These are phyloP conservation scores for Mycena metata DNA, from an alignment of 768 basidiomycete species.

Conservation along the genomic window DNA sequence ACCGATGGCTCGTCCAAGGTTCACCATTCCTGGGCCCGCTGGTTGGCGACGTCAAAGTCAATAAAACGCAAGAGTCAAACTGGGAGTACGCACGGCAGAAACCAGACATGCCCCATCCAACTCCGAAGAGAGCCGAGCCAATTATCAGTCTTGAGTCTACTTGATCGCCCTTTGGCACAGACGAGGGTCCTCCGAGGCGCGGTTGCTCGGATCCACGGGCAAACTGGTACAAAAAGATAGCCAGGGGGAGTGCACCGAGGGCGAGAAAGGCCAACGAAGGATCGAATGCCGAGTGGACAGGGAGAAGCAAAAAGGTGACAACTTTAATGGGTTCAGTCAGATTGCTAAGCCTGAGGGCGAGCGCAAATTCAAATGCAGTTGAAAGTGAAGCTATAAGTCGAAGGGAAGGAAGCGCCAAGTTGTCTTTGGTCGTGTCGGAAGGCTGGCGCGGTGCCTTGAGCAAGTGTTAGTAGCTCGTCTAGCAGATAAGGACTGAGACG, in stretches of 20 bases:
- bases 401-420: conserved; percentile 33
- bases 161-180: conserved; percentile 53
- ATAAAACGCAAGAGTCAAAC: background rate
- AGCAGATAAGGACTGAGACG: conserved; percentile 39
- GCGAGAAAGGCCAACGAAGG: conserved; percentile 69
- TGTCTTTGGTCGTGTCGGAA: conserved; percentile 14
- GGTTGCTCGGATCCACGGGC: conserved; percentile 55
- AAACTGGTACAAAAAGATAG: conserved; percentile 59
- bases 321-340: conserved; percentile 65
- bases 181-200: conserved; percentile 60
- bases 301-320: conserved; percentile 65
- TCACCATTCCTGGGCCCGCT: conserved; percentile 77
- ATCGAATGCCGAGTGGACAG: conserved; percentile 65
- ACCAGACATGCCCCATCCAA: conserved; percentile 74
- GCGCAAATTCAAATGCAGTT: conserved; percentile 64
- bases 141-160: conserved; percentile 62
- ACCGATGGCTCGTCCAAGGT: conserved; percentile 65
- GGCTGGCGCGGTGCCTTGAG: conserved; percentile 25
- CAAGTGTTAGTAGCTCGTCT: background rate
- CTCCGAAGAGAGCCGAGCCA: conserved; percentile 70
- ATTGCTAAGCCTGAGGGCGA: conserved; percentile 67
- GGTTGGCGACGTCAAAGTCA: conserved; percentile 25
- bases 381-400: conserved; percentile 57
- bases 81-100: conserved; percentile 73
- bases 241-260: conserved; percentile 62